Base-by-base conservation (phyloP, 2,329 filamentous ascomycete genomes). In the Parafenestella ontariensis region DNA sequence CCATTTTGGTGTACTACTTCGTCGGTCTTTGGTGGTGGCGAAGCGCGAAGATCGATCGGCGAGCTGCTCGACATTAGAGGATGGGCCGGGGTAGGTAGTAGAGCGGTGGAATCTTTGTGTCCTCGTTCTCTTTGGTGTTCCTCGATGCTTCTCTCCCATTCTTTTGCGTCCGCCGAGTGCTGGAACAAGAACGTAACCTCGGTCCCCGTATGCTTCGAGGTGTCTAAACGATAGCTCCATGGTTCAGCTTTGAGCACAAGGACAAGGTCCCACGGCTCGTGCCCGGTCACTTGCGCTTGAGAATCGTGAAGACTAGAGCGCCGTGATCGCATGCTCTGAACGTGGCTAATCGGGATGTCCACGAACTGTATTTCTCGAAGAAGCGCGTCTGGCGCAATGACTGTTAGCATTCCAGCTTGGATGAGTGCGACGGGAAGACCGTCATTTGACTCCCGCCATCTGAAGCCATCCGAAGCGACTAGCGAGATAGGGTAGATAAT, bases 311-410 rank as follows among this genome's bases (percentile, higher is more conserved):
- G 42, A 21, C 24, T 53, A 11, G 65, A 59, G 17, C 57, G 59
- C 34, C 54, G 54, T 15, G 51, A 40, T 1, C 39, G 26, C 3
- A 49, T 50, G 9, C 51, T 44, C 13, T 53, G 18, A 33, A 75
- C 66, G 23, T 66, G 59, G 11, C 40, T 24, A 18, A 72, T 28
- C 7, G 71, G 68, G 24, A 76, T 56, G 24, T 74, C 71, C 11
- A 75, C 41, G 45, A 71, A 72, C 1, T 52, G 41, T 10, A 68
- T 48, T 1, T 62, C 34, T 46, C 52, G 51, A 8, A 65, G 51
- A 20, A 49, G n/a, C 9, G 26, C 28, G 24, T 68, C 57, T 15
- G 66, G 54, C 5, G 56, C 46, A 7, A 73, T 46, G 26, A 74
- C 44, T 7, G 68, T 69, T 41, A 74, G 34, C 5, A 49, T 28